Base-by-base conservation (phyloP, 306 rosid genomes). In the Urtica urens region DNA sequence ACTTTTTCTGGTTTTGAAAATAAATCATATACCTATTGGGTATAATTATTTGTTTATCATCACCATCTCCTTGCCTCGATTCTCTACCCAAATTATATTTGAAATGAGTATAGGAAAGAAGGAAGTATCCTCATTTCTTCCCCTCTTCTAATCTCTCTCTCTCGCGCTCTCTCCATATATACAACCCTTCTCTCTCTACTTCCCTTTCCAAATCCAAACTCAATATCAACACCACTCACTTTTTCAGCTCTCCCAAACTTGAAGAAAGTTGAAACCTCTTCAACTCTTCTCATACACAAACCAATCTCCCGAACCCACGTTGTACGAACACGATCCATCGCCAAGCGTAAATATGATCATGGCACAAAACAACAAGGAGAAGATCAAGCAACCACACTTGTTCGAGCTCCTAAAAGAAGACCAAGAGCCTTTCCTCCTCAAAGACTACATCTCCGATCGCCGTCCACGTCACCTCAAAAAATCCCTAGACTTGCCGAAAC, bases 81-180 rank as follows among this genome's bases (percentile, higher is more conserved):
- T 40, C 67, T 59, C 62, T 65, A 77, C 62, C 69, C 64, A 55
- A 74, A 62, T 63, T 51, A 54, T 68, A 75, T 75, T 84, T 80
- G 79, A 80, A n/a, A 80, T 67, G 79, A 65, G 31, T 10, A n/a
- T 10, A 35, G 33, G 10, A 35, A 35, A 16, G n/a, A 10, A 35
- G 46, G 66, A 72, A 72, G 68, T 67, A 66, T 72, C 79, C 71
- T 68, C 68, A 44, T 61, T 52, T 63, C 67, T 60, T 64, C 71
- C 52, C 3, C 34, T n/a, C 39, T 4, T 23, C 9, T 21, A 24
- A 21, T 24, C 25, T 35, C 38, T 23, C 28, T 58, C 49, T 42
- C 55, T 38, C 49, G 24, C 7, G 23, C 45, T 46, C 29, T 22
- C 34, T 6, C 6, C 4, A 26, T 47, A 46, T 8, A 21, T 5